These are phyloP conservation scores for Agaricus blazei DNA, from an alignment of 768 basidiomycete genomes.

Conservation along the genomic window DNA sequence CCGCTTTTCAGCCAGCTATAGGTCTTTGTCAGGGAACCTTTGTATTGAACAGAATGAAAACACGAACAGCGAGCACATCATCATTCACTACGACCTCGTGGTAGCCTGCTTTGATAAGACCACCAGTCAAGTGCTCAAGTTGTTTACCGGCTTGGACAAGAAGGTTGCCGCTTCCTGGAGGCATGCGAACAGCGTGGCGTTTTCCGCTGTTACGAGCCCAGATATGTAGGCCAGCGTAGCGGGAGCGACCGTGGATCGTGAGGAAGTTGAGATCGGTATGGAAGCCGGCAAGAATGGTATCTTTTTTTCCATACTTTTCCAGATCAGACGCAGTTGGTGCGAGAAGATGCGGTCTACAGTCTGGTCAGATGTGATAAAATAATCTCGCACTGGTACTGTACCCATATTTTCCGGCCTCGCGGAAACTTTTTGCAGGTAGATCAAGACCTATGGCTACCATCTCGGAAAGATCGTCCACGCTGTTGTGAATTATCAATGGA, in stretches of 20 bases:
- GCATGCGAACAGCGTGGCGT: slow-evolving; percentile 83
- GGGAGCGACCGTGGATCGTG: slow-evolving; percentile 84
- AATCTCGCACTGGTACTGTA: slow-evolving; percentile 24
- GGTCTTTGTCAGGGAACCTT: background rate
- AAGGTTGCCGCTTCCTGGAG: slow-evolving; percentile 71
- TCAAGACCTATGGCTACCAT: slow-evolving; percentile 87
- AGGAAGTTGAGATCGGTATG: slow-evolving; percentile 93
- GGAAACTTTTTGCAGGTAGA: slow-evolving; percentile 63
- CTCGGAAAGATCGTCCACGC: slow-evolving; percentile 81
- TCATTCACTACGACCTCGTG: slow-evolving; percentile 94
- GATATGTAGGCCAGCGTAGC: slow-evolving; percentile 85
- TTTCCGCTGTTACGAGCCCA: slow-evolving; percentile 95
- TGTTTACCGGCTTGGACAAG: slow-evolving; percentile 97
- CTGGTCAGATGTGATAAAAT: background rate
- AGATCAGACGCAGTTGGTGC: slow-evolving; percentile 95
- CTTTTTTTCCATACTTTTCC: slow-evolving; percentile 65
- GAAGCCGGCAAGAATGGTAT: slow-evolving; percentile 90
- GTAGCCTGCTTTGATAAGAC: slow-evolving; percentile 87
- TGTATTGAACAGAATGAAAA: background rate
- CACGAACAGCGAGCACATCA: slow-evolving; percentile 62
- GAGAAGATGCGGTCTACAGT: slow-evolving; percentile 70
- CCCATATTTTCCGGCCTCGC: slow-evolving; percentile 83
- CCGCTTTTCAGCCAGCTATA: slow-evolving; percentile 59
- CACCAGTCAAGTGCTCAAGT: slow-evolving; percentile 80
- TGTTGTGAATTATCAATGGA: slow-evolving; percentile 23